These are phyloP conservation scores for Pilatotrama ljubarskyi DNA, from an alignment of 768 basidiomycete genomes.

Conservation along the genomic window DNA sequence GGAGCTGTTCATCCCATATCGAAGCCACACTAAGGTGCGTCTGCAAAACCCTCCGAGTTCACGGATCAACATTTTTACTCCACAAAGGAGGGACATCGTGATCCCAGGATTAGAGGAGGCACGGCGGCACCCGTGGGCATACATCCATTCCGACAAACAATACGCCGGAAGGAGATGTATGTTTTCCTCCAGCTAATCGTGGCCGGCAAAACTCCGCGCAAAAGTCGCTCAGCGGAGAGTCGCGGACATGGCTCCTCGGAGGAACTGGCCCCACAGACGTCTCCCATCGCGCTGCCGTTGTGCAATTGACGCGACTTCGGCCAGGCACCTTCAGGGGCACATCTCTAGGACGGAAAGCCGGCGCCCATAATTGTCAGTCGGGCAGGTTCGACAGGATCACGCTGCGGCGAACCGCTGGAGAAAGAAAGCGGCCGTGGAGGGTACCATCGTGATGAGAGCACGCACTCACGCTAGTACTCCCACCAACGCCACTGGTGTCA, in stretches of 20 bases:
- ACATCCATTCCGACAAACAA: no score
- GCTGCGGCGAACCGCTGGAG: slow-evolving; percentile 1
- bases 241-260: not conserved
- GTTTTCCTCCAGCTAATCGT: not conserved
- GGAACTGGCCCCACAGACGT: slow-evolving; percentile 1
- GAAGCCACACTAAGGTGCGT: no score
- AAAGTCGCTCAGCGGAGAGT: not conserved
- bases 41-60: not conserved
- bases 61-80: not conserved
- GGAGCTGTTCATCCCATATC: not conserved
- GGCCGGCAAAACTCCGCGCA: not conserved
- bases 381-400: not conserved
- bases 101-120: not conserved
- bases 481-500: not conserved
- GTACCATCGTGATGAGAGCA: not conserved
- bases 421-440: not conserved
- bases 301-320: not conserved
- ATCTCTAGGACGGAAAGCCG: not conserved
- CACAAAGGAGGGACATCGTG: not conserved
- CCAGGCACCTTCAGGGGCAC: not conserved
- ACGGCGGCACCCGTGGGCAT: not conserved
- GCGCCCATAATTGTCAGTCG: not conserved
- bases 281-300: not conserved
- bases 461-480: slow-evolving; percentile 1
- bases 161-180: no score